Conservation (phyloP, 331 rosid genomes). For the Acacia pycnantha region DNA sequence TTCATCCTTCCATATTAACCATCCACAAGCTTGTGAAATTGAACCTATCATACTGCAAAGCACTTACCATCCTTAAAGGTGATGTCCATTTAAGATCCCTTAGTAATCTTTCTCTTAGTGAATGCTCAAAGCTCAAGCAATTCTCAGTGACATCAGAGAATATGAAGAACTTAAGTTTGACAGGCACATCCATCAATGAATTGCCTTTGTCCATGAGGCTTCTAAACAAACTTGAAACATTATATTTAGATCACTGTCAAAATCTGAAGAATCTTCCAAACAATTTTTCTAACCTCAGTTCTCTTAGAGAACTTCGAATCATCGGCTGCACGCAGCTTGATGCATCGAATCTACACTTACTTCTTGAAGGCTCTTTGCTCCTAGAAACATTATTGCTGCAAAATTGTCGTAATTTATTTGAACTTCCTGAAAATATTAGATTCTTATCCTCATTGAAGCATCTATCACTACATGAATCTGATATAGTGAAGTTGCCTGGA, state of each 20-base stretch:
- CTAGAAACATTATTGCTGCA: constrained; percentile 28
- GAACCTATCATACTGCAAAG: constrained; percentile 27
- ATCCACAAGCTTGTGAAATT: constrained; percentile 28
- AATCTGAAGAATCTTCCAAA: constrained; percentile 32
- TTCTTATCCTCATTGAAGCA: constrained; percentile 16
- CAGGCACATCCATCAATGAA: constrained; percentile 20
- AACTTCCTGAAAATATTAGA: constrained; percentile 31
- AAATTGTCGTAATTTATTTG: not conserved
- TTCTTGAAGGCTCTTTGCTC: constrained; percentile 20
- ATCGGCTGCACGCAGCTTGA: constrained; percentile 32
- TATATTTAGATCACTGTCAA: constrained; percentile 23
- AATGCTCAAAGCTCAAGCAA: constrained; percentile 25
- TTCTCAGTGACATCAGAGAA: constrained; percentile 39
- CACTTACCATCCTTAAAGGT: constrained; percentile 31
- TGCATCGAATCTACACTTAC: constrained; percentile 35
- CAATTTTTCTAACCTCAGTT: constrained; percentile 5
- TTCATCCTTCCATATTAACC: constrained; percentile 36
- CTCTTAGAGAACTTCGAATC: constrained; percentile 19
- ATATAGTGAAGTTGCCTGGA: constrained; percentile 30
- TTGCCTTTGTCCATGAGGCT: constrained; percentile 34
- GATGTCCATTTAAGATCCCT: constrained; percentile 33
- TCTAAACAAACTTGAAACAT: constrained; percentile 19
- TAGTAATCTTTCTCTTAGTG: constrained; percentile 13
- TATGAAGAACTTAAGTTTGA: constrained; percentile 4
- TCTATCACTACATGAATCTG: constrained; percentile 30